These are phyloP conservation scores for Aspergillus pseudotamarii DNA, from an alignment of 2,329 filamentous ascomycete genomes.

Conservation along the genomic window DNA sequence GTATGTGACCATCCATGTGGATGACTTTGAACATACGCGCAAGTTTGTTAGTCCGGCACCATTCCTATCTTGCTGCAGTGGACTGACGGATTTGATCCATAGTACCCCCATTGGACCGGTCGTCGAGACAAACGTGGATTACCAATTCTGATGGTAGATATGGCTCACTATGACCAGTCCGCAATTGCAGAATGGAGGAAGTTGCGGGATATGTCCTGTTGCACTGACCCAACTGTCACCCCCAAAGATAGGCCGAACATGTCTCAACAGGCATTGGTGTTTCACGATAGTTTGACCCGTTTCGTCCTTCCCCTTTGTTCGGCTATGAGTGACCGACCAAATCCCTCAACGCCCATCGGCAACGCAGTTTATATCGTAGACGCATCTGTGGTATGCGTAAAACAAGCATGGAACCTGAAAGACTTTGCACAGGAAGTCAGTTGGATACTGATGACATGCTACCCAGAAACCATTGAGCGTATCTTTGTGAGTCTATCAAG, in stretches of 20 bases:
- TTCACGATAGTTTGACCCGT: slow-evolving; percentile 22
- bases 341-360: slow-evolving; percentile 11
- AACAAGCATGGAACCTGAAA: slow-evolving; percentile 26
- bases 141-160: slow-evolving; percentile 26
- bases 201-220: slow-evolving; percentile 9
- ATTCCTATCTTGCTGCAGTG: background rate
- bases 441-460: slow-evolving; percentile 30
- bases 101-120: slow-evolving; percentile 34
- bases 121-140: slow-evolving; percentile 23
- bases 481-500: slow-evolving; percentile 19
- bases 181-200: slow-evolving; percentile 21
- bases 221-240: background rate
- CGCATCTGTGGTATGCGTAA: slow-evolving; percentile 19
- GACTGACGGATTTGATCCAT: background rate
- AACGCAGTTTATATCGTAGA: slow-evolving; percentile 27
- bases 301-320: slow-evolving; percentile 29
- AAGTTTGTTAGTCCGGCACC: slow-evolving; percentile 15
- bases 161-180: slow-evolving; percentile 14
- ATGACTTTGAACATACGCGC: slow-evolving; percentile 24
- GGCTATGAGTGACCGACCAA: slow-evolving; percentile 17
- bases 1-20: slow-evolving; percentile 21
- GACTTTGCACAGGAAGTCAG: slow-evolving; percentile 26
- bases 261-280: slow-evolving; percentile 23
- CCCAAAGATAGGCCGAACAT: slow-evolving; percentile 14
- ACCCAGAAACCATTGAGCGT: slow-evolving; percentile 28